Base-by-base conservation (phyloP, 805 yeast genomes). In the Metschnikowia matae region DNA sequence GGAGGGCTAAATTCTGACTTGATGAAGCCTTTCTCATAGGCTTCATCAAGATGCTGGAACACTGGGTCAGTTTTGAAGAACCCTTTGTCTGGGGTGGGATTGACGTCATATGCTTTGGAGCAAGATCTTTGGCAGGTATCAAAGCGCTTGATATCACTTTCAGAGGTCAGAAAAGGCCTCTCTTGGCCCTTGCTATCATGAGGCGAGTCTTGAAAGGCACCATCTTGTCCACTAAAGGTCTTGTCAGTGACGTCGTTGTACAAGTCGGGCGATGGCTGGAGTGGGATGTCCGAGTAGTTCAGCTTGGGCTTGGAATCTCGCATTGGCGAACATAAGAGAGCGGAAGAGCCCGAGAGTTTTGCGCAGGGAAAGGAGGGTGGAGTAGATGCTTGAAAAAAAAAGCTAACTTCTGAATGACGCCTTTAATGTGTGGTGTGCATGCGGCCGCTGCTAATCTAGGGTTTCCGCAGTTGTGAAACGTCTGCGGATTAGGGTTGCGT, bases 391-490 rank as follows among this genome's bases (percentile, higher is more conserved):
- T 33, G 41, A 17, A 29, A 47, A 35, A 35, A 29, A 42, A 35
- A n/a, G 33, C 37, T 34, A 21, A n/a, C 31, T 18, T 23, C 29
- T 34, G 29, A 35, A 23, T 23, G 26, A 23, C 40, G 46, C 46
- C 44, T 23, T 17, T 35, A 36, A 35, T 15, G 40, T 44, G 33
- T 34, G 46, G 46, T 44, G 46, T 44, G 46, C 46, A 44, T 44
- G 46, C 32, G 46, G 40, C 17, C 20, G 23, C 33, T 26, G 33
- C 21, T 44, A 35, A 44, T 44, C 34, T 44, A 44, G 46, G 46
- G 46, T 35, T 35, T 44, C 34, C 39, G 40, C 46, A 44, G 46
- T 34, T 34, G 39, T 43, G 46, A 43, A 43, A 43, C 45, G 29
- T 42, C 38, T 42, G 45, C 38, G 38, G 21, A 33, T 42, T 37